A percentile compares a stretch with the other conserved stretches of the same genome.
Conservation (phyloP, 2,329 filamentous ascomycete genomes). For the Fusarium scirpi region DNA sequence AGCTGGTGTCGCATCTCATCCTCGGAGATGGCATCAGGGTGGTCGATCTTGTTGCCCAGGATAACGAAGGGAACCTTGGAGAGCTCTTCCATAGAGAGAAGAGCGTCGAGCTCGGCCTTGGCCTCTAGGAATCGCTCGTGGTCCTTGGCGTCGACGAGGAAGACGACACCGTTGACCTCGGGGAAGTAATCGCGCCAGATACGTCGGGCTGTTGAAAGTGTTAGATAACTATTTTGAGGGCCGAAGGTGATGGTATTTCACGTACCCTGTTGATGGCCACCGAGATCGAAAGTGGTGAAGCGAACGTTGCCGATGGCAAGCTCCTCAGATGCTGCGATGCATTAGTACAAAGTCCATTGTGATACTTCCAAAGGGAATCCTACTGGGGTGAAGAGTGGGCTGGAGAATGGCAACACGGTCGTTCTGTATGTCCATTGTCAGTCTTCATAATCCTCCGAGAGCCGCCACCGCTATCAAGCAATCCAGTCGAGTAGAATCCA, state of each 20-base stretch:
- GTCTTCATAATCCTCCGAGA: conserved; percentile 26
- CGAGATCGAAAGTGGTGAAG: conserved; percentile 94
- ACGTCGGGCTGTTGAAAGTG: conserved; percentile 76
- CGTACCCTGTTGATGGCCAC: conserved; percentile 90
- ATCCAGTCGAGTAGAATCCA: conserved; percentile 4
- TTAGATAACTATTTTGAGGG: conserved; percentile 2
- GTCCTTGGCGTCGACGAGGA: conserved; percentile 97
- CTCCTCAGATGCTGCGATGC: conserved; percentile 80
- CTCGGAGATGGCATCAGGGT: conserved; percentile 94
- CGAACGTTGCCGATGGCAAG: conserved; percentile 92
- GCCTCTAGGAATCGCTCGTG: conserved; percentile 93
- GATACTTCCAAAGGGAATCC: conserved; percentile 51
- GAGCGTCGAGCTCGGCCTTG: conserved; percentile 95
- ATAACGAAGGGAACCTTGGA: conserved; percentile 95
- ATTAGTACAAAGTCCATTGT: conserved; percentile 28
- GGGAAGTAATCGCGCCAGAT: conserved; percentile 98
- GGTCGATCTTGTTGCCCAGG: conserved; percentile 99
- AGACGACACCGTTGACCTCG: conserved; percentile 95
- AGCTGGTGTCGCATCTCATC: conserved; percentile 93
- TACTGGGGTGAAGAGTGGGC: conserved; percentile 92
- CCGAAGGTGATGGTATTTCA: conserved; percentile 3
- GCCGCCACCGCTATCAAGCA: conserved; percentile 7
- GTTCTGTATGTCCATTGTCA: conserved; percentile 68
- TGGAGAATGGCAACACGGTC: conserved; percentile 92
- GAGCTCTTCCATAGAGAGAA: conserved; percentile 96